A percentile compares a stretch with the other conserved stretches of the same genome.
These are phyloP conservation scores for Cryptococcus wingfieldii DNA, from an alignment of 1,284 basidiomycete genomes.

Conservation along the genomic window DNA sequence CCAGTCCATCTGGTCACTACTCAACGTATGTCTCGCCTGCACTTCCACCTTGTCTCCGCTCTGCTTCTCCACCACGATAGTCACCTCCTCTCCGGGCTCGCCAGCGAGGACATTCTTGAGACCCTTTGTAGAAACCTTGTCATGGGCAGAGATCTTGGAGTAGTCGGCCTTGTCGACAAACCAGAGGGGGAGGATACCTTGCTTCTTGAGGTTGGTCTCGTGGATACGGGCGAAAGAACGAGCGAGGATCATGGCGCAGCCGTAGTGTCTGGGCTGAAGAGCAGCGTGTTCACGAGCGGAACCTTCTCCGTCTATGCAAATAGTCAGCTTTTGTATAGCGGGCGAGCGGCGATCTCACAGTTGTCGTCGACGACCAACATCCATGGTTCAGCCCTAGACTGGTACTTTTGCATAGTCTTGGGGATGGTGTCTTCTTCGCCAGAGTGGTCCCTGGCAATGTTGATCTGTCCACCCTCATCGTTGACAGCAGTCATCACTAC, in stretches of 20 bases:
- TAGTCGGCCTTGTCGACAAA: constrained; percentile 84
- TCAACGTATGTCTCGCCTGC: constrained; percentile 79
- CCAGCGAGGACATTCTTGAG: constrained; percentile 57
- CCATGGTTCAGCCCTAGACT: constrained; percentile 79
- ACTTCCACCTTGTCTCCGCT: constrained; percentile 64
- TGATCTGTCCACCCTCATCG: constrained; percentile 86
- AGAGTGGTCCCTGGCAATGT: constrained; percentile 72
- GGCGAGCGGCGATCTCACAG: constrained; percentile 32
- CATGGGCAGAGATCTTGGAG: constrained; percentile 71
- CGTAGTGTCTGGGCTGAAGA: constrained; percentile 88
- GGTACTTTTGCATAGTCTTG: constrained; percentile 79
- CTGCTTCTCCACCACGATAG: constrained; percentile 64
- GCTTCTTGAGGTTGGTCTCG: constrained; percentile 98
- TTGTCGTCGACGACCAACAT: constrained; percentile 92
- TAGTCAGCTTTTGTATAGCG: not conserved
- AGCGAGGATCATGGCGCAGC: constrained; percentile 76
- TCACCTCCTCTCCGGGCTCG: constrained; percentile 40
- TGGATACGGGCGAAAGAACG: constrained; percentile 98
- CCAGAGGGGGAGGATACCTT: constrained; percentile 89
- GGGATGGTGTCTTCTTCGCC: constrained; percentile 75
- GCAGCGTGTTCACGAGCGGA: constrained; percentile 84
- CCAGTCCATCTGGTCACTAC: constrained; percentile 82
- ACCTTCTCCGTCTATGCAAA: constrained; percentile 71
- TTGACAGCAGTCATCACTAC: constrained; percentile 75
- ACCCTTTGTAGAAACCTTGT: constrained; percentile 60